Conservation (phyloP, 2,329 filamentous ascomycete genomes). For the Fulvia fulva region DNA sequence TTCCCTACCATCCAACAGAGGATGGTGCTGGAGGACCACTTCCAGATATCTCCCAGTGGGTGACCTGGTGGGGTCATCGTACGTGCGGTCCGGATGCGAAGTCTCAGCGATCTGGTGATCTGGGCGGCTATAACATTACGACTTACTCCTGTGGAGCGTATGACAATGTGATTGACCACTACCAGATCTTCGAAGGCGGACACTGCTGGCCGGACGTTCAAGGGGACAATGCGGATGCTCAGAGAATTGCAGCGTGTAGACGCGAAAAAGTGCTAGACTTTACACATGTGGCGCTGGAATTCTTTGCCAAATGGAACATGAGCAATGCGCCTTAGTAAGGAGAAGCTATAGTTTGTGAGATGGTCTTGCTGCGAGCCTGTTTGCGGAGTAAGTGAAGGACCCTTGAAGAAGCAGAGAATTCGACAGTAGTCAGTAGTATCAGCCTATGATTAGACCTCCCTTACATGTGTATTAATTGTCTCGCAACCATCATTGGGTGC, state of each 20-base stretch:
- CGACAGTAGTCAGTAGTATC: background rate
- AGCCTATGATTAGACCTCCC: background rate
- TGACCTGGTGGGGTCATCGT: slow-evolving; percentile 38
- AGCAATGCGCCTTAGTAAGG: slow-evolving; percentile 14
- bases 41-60: slow-evolving; percentile 31
- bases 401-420: background rate
- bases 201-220: slow-evolving; percentile 40
- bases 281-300: slow-evolving; percentile 26
- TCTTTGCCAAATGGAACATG: slow-evolving; percentile 26
- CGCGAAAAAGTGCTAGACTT: slow-evolving; percentile 23
- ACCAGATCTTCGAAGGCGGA: slow-evolving; percentile 36
- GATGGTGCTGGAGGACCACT: slow-evolving; percentile 24
- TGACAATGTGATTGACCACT: slow-evolving; percentile 37
- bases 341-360: background rate
- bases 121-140: slow-evolving; percentile 29
- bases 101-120: slow-evolving; percentile 24
- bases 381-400: background rate
- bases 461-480: background rate
- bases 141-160: slow-evolving; percentile 29
- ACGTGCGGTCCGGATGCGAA: slow-evolving; percentile 30
- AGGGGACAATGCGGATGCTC: slow-evolving; percentile 24
- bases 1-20: slow-evolving; percentile 39
- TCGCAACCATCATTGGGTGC: background rate
- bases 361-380: background rate
- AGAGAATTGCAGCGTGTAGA: slow-evolving; percentile 4